These are phyloP conservation scores for Populus simonii DNA, from an alignment of 345 rosid species.

Conservation along the genomic window DNA sequence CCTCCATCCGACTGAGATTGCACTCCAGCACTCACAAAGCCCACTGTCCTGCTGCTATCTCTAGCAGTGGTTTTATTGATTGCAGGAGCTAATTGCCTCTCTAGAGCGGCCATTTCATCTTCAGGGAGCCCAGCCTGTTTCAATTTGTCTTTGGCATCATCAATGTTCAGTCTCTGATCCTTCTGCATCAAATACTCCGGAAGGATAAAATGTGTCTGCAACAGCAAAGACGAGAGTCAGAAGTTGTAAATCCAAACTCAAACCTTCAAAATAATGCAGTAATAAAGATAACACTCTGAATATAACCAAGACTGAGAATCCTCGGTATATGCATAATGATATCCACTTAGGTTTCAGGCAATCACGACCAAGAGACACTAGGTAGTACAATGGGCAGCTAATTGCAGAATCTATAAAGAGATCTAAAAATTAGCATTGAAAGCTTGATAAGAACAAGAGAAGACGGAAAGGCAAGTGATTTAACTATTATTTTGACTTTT, in stretches of 20 bases:
- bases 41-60: conserved; percentile 56
- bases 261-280: not conserved
- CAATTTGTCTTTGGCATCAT: conserved; percentile 84
- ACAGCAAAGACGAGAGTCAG: conserved; percentile 14
- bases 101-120: conserved; percentile 93
- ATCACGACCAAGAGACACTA: not conserved
- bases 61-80: conserved; percentile 32
- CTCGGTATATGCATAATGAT: not conserved
- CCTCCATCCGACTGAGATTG: conserved; percentile 57
- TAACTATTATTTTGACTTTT: no score
- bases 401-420: not conserved
- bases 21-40: conserved; percentile 91
- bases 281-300: not conserved
- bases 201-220: conserved; percentile 78
- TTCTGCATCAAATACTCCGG: conserved; percentile 93
- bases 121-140: conserved; percentile 80
- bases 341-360: not conserved
- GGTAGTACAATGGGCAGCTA: not conserved
- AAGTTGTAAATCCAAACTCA: not conserved
- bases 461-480: not conserved
- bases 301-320: not conserved
- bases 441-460: not conserved
- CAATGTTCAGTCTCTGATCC: conserved; percentile 66
- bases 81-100: conserved; percentile 68
- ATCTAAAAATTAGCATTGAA: not conserved